These are phyloP conservation scores for Musa troglodytarum DNA, from an alignment of 176 grass and related monocot genomes.

Conservation along the genomic window DNA sequence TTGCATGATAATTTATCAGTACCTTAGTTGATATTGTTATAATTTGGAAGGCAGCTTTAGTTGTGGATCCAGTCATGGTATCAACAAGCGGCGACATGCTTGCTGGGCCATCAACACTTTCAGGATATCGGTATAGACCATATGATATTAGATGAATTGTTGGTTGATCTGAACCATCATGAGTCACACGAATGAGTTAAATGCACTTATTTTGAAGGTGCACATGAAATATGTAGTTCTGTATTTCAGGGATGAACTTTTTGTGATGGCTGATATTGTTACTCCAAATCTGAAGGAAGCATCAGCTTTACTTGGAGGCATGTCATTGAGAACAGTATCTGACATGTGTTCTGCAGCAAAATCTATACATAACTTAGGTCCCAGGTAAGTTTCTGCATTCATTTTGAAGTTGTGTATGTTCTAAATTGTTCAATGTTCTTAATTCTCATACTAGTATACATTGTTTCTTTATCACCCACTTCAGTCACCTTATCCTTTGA, in stretches of 20 bases:
- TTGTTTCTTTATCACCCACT: background rate
- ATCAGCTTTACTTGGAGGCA: constrained; percentile 60
- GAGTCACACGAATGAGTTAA: background rate
- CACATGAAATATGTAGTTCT: constrained; percentile 14
- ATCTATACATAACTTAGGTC: constrained; percentile 88
- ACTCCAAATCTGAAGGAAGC: constrained; percentile 99
- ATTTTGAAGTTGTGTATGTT: constrained; percentile 1
- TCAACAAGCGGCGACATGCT: constrained; percentile 85
- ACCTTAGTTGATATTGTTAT: background rate
- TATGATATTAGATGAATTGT: background rate
- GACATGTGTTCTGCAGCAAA: constrained; percentile 78
- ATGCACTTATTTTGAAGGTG: constrained; percentile 1
- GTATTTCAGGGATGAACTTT: constrained; percentile 63
- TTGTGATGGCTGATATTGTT: constrained; percentile 88
- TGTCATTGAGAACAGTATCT: constrained; percentile 47
- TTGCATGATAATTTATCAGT: constrained; percentile 23
- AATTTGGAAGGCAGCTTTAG: constrained; percentile 78
- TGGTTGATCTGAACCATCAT: background rate
- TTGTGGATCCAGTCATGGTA: constrained; percentile 98
- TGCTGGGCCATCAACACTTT: constrained; percentile 54
- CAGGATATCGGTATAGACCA: constrained; percentile 43
- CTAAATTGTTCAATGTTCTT: background rate
- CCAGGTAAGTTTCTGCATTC: constrained; percentile 40
- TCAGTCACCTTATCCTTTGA: too few relatives aligned
- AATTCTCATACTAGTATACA: background rate